Evolutionary conservation across 164 flowering plant genomes (phyloP), one percentile per base, ranked within the genome.

Genomic region (Echeveria elegans): DNA sequence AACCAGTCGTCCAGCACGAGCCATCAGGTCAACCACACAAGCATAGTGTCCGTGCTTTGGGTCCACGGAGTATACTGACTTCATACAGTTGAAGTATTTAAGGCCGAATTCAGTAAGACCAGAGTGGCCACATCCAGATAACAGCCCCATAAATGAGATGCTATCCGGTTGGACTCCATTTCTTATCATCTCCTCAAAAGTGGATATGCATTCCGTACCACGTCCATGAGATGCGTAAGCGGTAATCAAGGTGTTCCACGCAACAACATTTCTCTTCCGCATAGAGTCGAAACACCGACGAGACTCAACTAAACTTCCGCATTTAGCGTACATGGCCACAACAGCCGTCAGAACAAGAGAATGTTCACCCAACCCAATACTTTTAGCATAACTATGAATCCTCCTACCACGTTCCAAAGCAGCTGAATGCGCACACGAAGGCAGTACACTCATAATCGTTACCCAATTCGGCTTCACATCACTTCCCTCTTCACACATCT

Each of bases 161-260:
- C 60, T 50, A 73, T 85, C 86, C 6, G 88, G 88, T 63, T 69
- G 77, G 26, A 78, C 67, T n/a, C 83, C 79, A 34, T 78, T 71
- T 69, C 68, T 59, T 48, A 78, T 61, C 88, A 85, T 79, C 24
- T 76, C 72, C 70, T 82, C 82, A 65, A 85, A 82, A 18, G 78
- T 74, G 2, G 68, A 68, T 1, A 82, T 72, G 8, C 81, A 67
- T 53, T 84, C 64, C 21, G 9, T n/a, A 2, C 85, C 88, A 40
- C 37, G 63, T 12, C 88, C 88, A 72, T 85, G 82, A 71, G 82
- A 82, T 15, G 88, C 81, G 72, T 85, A 85, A 21, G 86, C 86
- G 63, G 75, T 71, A 5, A 85, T 85, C 82, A 85, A 79, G 28
- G 83, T 72, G 63, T 83, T 83, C 86, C 86, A 81, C 38, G 81